Percentiles rank a stretch among this genome's conserved stretches.
Conservation (phyloP, 2,329 filamentous ascomycete genomes). For the Ciborinia camelliae region DNA sequence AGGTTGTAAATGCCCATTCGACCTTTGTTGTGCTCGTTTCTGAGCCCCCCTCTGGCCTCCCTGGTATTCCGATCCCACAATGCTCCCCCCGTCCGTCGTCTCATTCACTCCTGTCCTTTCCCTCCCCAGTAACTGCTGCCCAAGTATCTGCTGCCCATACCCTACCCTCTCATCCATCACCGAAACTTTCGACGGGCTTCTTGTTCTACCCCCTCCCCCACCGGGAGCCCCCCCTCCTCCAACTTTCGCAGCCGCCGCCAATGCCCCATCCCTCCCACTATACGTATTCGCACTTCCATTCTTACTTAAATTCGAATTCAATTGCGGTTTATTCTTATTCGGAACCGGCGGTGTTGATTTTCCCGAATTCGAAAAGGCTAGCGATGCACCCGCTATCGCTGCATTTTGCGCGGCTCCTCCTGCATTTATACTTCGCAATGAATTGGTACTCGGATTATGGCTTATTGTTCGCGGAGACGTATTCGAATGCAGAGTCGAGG, state of each 20-base stretch:
- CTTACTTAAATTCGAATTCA: conserved; percentile 46
- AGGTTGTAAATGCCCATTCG: conserved; percentile 9
- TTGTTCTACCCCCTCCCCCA: conserved; percentile 15
- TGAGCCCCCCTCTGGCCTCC: neutral
- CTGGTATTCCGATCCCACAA: neutral
- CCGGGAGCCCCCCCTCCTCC: conserved; percentile 11
- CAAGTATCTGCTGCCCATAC: neutral
- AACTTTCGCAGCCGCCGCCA: conserved; percentile 44
- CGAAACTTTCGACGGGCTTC: conserved; percentile 17
- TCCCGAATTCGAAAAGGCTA: conserved; percentile 9
- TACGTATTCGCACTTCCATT: conserved; percentile 40
- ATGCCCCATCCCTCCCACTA: conserved; percentile 43
- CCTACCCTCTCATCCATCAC: neutral
- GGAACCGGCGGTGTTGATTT: neutral
- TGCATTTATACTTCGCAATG: neutral
- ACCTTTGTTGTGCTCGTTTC: conserved; percentile 8
- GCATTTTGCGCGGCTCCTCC: conserved; percentile 8
- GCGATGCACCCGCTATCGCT: conserved; percentile 2
- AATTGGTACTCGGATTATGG: neutral
- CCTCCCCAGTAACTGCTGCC: conserved; percentile 16
- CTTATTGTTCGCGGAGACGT: neutral
- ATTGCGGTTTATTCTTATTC: conserved; percentile 28
- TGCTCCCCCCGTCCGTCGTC: conserved; percentile 1
- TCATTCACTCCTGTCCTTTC: conserved; percentile 12
- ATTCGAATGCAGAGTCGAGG: neutral